Percentiles rank a stretch among this genome's conserved stretches.
Evolutionary conservation across 139 green algal genomes (phyloP).

Genomic region (Auxenochlorella pyrenoidosa): DNA sequence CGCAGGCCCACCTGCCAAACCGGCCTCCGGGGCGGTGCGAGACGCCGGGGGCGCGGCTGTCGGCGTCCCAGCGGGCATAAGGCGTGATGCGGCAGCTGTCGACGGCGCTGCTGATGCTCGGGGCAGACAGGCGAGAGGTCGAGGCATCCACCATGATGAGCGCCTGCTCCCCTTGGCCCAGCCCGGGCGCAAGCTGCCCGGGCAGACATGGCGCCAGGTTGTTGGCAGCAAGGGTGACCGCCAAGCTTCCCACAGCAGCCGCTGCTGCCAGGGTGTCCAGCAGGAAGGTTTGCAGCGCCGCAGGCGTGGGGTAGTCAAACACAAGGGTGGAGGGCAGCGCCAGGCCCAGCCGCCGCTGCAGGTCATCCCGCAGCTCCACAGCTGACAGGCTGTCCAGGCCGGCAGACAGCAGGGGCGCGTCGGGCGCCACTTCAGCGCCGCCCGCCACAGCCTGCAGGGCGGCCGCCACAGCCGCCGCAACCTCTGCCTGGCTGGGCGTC

Average conservation of each 20-base stretch:
- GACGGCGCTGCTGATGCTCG: background rate
- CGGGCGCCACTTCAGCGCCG: conserved; percentile 15
- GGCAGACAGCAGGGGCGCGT: conserved; percentile 57
- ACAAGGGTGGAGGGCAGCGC: conserved; percentile 50
- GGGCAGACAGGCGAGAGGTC: conserved; percentile 21
- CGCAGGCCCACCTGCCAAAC: conserved; percentile 37
- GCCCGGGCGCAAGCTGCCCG: background rate
- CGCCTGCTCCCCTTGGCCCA: background rate
- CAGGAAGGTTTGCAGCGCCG: conserved; percentile 34
- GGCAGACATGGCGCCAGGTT: background rate
- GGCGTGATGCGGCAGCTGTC: conserved; percentile 5
- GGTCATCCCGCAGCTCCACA: conserved; percentile 50
- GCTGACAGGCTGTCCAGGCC: conserved; percentile 61
- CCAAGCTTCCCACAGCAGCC: background rate
- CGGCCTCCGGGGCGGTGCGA: conserved; percentile 37
- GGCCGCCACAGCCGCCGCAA: background rate
- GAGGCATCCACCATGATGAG: conserved; percentile 21
- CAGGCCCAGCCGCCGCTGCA: conserved; percentile 32
- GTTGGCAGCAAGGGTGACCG: background rate
- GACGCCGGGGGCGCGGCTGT: conserved; percentile 2
- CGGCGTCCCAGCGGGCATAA: conserved; percentile 66
- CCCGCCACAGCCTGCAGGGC: background rate
- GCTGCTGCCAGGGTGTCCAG: background rate
- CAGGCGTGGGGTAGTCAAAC: conserved; percentile 75
- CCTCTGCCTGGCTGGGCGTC: background rate